Base-by-base conservation (phyloP, 345 rosid species). In the Ricinus communis region DNA sequence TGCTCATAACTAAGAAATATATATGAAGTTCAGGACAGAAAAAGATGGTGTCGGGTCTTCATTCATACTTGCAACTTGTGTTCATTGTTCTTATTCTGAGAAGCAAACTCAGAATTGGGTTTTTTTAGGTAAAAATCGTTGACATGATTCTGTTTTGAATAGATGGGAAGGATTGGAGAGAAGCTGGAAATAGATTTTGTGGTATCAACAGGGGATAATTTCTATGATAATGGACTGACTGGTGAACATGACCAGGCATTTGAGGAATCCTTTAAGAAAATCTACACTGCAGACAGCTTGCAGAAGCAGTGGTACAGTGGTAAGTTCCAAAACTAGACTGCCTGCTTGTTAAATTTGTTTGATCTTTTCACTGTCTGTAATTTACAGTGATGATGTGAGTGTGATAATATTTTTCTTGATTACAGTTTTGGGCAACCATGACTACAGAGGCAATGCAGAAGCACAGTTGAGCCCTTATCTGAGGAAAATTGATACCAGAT, bases 251-350 rank as follows among this genome's bases (percentile, higher is more conserved):
- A 91, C 62, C 56, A 67, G 0, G 84, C 87, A 11, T 91, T 91
- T 64, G 65, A 77, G 50, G 84, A 93, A 38, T 93, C 98, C 1
- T 93, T 93, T 62, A 71, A 90, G 8, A 65, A 79, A 1, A 82
- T 93, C 66, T 93, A 91, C 84, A 80, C 86, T 6, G 89, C 91
- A 5, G 62, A 84, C 3, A 86, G 97, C 81, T 82, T 93, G 13
- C 97, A 89, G 66, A 93, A 81, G 80, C 88, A 75, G 67, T 93
- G 97, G 98, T 90, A 90, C 78, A 85, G 79, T 31, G 89, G 96
- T 71, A 80, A 71, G 68, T 60, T 54, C 46, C 0, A 0, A n/a
- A 62, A 8, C 40, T 25, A 6, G 28, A 12, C 6, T 33, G 38
- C 4, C 6, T 33, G 5, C 21, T 19, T 31, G 28, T 41, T 31